Evolutionary conservation across 805 yeast species (phyloP).

Genomic region (Monosporozyma yasuniensis): DNA sequence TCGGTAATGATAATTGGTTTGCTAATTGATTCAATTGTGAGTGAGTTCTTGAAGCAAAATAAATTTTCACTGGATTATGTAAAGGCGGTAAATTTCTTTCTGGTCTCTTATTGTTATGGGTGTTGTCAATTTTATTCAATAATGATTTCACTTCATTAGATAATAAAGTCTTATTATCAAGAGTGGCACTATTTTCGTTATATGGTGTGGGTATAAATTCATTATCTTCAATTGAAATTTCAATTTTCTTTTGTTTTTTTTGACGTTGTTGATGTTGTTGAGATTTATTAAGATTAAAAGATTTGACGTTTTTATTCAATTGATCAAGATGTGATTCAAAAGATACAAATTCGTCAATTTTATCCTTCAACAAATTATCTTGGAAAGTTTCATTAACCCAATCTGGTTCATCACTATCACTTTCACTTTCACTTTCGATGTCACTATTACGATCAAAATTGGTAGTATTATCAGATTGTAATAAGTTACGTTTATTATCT

Average conservation of each 20-base stretch:
- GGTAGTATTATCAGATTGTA: conserved; percentile 7
- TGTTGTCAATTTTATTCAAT: conserved; percentile 33
- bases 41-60: conserved; percentile 80
- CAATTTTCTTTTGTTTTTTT: conserved; percentile 15
- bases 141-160: conserved; percentile 40
- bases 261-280: neutral
- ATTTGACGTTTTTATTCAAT: conserved; percentile 11
- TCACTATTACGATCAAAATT: conserved; percentile 30
- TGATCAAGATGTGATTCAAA: conserved; percentile 30
- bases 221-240: conserved; percentile 25
- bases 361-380: conserved; percentile 18
- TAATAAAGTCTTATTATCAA: conserved; percentile 19
- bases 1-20: conserved; percentile 54
- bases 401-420: conserved; percentile 47
- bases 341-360: conserved; percentile 18
- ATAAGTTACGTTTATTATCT: conserved; percentile 32
- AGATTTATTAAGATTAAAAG: conserved; percentile 1
- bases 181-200: neutral
- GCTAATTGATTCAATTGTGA: conserved; percentile 80
- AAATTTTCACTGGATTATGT: conserved; percentile 40
- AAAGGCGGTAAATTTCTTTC: conserved; percentile 5
- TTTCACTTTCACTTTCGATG: conserved; percentile 5
- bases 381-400: conserved; percentile 48
- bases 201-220: conserved; percentile 21
- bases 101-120: conserved; percentile 9